phyloP scores from a whole-genome alignment of 1,139 yeast genomes.

The Pichia sp. region DNA sequence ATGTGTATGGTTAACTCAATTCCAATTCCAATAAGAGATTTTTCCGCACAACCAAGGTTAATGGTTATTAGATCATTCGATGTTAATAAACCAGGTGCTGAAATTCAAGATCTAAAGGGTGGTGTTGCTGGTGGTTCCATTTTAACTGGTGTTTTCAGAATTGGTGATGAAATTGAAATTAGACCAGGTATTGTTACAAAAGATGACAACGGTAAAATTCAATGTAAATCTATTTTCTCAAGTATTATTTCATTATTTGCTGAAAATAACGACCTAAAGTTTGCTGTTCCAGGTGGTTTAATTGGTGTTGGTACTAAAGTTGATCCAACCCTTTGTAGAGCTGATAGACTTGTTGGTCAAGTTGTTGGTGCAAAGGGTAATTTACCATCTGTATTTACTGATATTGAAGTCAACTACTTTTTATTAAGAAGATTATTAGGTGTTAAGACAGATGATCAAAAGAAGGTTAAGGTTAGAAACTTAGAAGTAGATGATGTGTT shows the following conservation, averaged over 20 bases:
- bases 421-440: slow-evolving; percentile 94
- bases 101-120: slow-evolving; percentile 94
- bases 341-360: slow-evolving; percentile 98
- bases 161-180: slow-evolving; percentile 97
- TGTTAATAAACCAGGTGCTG: slow-evolving; percentile 98
- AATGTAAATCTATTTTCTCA: slow-evolving; percentile 93
- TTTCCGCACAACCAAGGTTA: slow-evolving; percentile 85
- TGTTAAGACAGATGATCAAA: slow-evolving; percentile 97
- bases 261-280: slow-evolving; percentile 94
- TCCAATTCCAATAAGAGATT: slow-evolving; percentile 96
- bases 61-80: slow-evolving; percentile 98
- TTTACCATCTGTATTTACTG: slow-evolving; percentile 93
- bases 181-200: slow-evolving; percentile 98
- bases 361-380: slow-evolving; percentile 97
- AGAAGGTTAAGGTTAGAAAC: slow-evolving; percentile 94
- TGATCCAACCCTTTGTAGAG: slow-evolving; percentile 98
- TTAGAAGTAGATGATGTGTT: slow-evolving; percentile 91
- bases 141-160: slow-evolving; percentile 90
- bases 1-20: slow-evolving; percentile 92
- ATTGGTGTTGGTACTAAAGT: slow-evolving; percentile 99
- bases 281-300: slow-evolving; percentile 99
- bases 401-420: slow-evolving; percentile 95
- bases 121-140: slow-evolving; percentile 99
- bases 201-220: slow-evolving; percentile 81
- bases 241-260: slow-evolving; percentile 92